Conservation (phyloP, 1,284 basidiomycete species). For the Sutorius eximius region DNA sequence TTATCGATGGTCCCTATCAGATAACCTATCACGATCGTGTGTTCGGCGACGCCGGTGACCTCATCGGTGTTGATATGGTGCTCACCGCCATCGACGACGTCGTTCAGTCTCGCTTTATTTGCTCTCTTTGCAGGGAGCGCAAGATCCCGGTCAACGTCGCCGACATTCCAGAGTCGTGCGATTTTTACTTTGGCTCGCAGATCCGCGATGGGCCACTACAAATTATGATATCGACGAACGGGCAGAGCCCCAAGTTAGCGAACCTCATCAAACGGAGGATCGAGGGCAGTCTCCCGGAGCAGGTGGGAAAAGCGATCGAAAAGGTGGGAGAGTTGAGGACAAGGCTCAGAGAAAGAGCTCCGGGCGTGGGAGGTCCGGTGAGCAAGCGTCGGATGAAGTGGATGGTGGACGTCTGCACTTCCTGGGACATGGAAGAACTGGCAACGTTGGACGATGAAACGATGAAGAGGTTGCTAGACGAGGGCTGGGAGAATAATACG, state of each 20-base stretch:
- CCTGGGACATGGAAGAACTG: constrained; percentile 81
- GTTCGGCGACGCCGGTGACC: constrained; percentile 60
- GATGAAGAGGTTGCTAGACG: constrained; percentile 60
- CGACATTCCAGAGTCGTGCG: constrained; percentile 92
- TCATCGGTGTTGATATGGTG: constrained; percentile 81
- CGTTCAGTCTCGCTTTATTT: constrained; percentile 70
- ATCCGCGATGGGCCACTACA: constrained; percentile 90
- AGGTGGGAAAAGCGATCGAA: constrained; percentile 79
- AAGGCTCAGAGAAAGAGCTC: constrained; percentile 70
- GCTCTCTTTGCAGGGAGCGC: constrained; percentile 63
- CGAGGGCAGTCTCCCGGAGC: constrained; percentile 66
- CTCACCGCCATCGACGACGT: constrained; percentile 93
- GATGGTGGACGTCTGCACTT: constrained; percentile 91
- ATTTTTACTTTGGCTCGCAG: constrained; percentile 98
- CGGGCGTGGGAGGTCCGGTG: constrained; percentile 72
- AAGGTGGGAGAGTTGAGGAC: constrained; percentile 75
- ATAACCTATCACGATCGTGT: constrained; percentile 73
- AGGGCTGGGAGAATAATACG: constrained; percentile 66
- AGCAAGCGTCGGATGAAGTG: constrained; percentile 87
- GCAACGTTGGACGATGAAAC: constrained; percentile 60
- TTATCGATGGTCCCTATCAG: constrained; percentile 54
- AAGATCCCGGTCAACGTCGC: constrained; percentile 93
- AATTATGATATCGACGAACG: constrained; percentile 95
- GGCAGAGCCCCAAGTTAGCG: constrained; percentile 90
- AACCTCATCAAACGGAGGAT: constrained; percentile 78